Percentiles rank a stretch among this genome's conserved stretches.
Evolutionary conservation across 441 rosid species (phyloP).

Genomic region (Pelargonium australe): DNA sequence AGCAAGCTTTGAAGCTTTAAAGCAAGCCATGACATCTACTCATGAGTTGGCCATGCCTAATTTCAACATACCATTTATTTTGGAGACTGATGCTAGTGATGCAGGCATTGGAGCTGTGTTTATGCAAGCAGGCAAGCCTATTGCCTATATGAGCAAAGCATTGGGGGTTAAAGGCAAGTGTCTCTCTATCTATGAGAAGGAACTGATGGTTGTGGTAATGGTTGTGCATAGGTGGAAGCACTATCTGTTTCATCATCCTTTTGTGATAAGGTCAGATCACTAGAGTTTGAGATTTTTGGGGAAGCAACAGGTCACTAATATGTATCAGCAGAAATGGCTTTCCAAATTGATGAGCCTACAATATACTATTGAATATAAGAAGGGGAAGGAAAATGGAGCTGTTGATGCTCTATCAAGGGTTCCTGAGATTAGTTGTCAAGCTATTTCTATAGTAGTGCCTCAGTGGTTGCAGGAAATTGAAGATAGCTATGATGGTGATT

Average conservation of each 20-base stretch:
- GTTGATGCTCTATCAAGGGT: conserved; percentile 6
- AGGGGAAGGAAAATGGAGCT: background rate
- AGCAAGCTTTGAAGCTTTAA: too few species aligned
- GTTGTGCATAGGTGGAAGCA: background rate
- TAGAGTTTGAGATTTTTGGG: background rate
- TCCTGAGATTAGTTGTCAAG: background rate
- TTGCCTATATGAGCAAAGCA: background rate
- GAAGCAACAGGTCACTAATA: background rate
- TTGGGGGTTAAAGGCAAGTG: background rate
- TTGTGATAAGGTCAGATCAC: conserved; percentile 4
- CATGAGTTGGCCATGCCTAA: background rate
- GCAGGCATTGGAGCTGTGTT: background rate
- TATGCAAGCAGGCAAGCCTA: background rate
- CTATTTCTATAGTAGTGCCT: too few species aligned
- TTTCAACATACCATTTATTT: background rate
- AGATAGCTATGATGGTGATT: too few species aligned
- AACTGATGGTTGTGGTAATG: background rate
- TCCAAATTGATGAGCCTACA: background rate
- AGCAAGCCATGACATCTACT: background rate
- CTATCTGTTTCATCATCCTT: background rate
- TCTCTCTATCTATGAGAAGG: background rate
- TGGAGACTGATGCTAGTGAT: background rate
- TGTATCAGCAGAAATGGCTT: background rate
- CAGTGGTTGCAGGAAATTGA: too few species aligned
- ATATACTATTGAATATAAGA: background rate